These are phyloP conservation scores for Neocallimastix lanati DNA, from an alignment of 192 early-diverging fungal genomes.

Conservation along the genomic window DNA sequence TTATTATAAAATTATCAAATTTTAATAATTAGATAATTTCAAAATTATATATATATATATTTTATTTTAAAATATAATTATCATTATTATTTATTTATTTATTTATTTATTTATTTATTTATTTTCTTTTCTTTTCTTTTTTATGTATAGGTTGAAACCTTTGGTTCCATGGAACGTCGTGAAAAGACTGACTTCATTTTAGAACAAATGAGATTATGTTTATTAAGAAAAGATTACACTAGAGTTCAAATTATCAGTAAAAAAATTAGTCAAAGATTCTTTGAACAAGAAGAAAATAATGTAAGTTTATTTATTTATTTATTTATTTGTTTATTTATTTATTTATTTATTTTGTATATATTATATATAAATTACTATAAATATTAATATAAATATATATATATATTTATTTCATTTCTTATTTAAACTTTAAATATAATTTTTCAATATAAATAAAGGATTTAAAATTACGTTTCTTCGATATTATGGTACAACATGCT, in stretches of 20 bases:
- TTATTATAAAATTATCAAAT: no score
- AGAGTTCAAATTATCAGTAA: conserved; percentile 83
- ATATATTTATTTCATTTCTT: no score
- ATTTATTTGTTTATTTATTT: no score
- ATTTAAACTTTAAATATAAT: no score
- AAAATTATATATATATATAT: no score
- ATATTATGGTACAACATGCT: conserved; percentile 88
- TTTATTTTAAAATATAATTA: no score
- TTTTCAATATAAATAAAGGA: conserved; percentile 46
- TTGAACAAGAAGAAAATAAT: conserved; percentile 60
- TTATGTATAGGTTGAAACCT: conserved; percentile 68
- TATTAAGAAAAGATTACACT: conserved; percentile 83
- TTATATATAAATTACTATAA: no score
- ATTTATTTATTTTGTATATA: no score
- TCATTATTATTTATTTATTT: no score
- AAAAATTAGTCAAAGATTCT: conserved; percentile 92
- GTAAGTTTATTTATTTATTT: conserved; percentile 20
- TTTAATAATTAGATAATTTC: no score
- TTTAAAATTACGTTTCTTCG: conserved; percentile 88
- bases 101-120: neutral
- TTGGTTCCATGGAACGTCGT: conserved; percentile 93
- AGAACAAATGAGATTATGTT: conserved; percentile 90
- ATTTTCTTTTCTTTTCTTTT: neutral
- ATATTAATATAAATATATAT: no score
- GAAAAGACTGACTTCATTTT: conserved; percentile 99